Percentiles rank a stretch among this genome's conserved stretches.
Conservation (phyloP, 306 rosid species). For the Myrica gale region DNA sequence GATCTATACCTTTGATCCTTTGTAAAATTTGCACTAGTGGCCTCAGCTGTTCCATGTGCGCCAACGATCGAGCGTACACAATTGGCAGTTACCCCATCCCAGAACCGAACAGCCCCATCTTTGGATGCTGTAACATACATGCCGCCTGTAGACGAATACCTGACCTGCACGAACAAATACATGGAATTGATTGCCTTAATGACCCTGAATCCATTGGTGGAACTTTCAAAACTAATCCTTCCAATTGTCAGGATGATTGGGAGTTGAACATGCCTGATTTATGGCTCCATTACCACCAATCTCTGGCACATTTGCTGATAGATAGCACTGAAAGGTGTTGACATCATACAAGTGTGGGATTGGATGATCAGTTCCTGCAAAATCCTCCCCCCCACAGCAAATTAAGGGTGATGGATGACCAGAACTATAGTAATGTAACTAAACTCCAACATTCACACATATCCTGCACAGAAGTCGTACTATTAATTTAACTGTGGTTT, state of each 20-base stretch:
- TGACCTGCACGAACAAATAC: slow-evolving; percentile 56
- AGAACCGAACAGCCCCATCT: slow-evolving; percentile 74
- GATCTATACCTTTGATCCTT: slow-evolving; percentile 70
- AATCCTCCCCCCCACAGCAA: neutral
- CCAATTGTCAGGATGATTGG: slow-evolving; percentile 5
- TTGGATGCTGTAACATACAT: slow-evolving; percentile 94
- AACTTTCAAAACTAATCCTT: slow-evolving; percentile 16
- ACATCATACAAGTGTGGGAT: slow-evolving; percentile 83
- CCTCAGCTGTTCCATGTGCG: slow-evolving; percentile 80
- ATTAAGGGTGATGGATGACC: slow-evolving; percentile 4
- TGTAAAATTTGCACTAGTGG: slow-evolving; percentile 80
- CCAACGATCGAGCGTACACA: slow-evolving; percentile 68
- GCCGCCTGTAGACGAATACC: slow-evolving; percentile 75
- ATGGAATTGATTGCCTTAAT: slow-evolving; percentile 16
- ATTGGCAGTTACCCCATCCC: slow-evolving; percentile 84
- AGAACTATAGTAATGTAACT: slow-evolving; percentile 12
- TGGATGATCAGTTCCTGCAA: slow-evolving; percentile 89
- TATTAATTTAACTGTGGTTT: neutral
- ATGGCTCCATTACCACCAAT: slow-evolving; percentile 67
- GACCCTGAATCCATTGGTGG: neutral
- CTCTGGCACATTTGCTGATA: slow-evolving; percentile 65
- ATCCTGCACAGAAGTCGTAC: neutral
- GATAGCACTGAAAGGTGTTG: slow-evolving; percentile 83
- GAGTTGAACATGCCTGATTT: slow-evolving; percentile 69
- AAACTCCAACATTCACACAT: neutral